Evolutionary conservation across 192 early-diverging fungal genomes (phyloP).

Genomic region (Helicostylum pulchrum): DNA sequence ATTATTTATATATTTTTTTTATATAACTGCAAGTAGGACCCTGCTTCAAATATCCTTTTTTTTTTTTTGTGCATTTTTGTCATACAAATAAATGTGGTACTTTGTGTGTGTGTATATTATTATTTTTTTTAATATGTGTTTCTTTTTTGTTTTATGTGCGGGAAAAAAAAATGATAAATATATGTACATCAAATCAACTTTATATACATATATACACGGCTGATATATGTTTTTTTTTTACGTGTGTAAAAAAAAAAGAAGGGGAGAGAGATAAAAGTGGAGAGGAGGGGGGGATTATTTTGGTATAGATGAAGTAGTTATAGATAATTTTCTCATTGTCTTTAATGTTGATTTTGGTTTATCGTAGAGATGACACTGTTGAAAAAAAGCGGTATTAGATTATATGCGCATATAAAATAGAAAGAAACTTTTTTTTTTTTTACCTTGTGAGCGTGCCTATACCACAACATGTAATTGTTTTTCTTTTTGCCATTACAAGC

Average conservation of each 20-base stretch:
- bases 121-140: background rate
- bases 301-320: background rate
- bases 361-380: conserved; percentile 36
- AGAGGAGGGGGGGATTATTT: background rate
- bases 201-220: background rate
- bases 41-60: background rate
- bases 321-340: background rate
- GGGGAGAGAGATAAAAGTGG: too few relatives aligned
- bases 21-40: too few relatives aligned
- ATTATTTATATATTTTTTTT: background rate
- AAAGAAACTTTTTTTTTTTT: background rate
- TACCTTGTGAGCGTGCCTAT: conserved; percentile 78
- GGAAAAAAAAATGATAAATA: background rate
- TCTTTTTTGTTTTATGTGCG: too few relatives aligned
- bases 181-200: background rate
- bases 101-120: too few relatives aligned
- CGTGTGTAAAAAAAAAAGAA: too few relatives aligned
- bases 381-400: conserved; percentile 2
- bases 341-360: conserved; percentile 29
- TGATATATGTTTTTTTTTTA: background rate
- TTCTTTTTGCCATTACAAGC: conserved; percentile 70
- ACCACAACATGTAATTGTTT: conserved; percentile 75
- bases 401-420: background rate
- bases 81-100: background rate
- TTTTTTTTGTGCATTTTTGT: background rate